Percentiles rank a stretch among this genome's conserved stretches.
phyloP scores from a whole-genome alignment of 495 filamentous ascomycete genomes.

The Podospora pseudoanserina region DNA sequence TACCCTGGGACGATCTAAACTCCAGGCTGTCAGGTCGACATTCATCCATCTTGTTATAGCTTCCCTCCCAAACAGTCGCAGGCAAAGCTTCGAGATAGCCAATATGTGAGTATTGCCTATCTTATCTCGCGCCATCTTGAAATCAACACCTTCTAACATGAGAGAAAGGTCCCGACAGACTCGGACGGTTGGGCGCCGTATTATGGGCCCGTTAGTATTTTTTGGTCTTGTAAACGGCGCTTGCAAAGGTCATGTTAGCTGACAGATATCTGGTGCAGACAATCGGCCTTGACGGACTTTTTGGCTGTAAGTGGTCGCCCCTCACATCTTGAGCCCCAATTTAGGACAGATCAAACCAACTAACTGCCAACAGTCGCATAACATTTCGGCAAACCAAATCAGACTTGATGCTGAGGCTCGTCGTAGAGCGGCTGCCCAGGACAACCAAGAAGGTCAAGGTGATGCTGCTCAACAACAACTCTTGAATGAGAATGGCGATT shows the following conservation, averaged over 20 bases:
- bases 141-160: conserved; percentile 3
- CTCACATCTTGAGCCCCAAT: neutral
- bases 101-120: neutral
- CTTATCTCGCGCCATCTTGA: neutral
- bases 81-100: neutral
- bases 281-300: conserved; percentile 79
- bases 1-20: neutral
- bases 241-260: neutral
- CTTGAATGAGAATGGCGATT: conserved; percentile 15
- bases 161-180: conserved; percentile 25
- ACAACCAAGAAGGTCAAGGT: conserved; percentile 8
- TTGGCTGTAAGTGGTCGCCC: conserved; percentile 55
- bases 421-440: conserved; percentile 47
- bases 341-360: neutral
- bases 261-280: conserved; percentile 27
- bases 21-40: neutral
- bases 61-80: neutral
- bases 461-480: conserved; percentile 12
- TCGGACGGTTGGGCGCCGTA: conserved; percentile 18
- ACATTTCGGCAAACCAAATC: conserved; percentile 83
- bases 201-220: conserved; percentile 36
- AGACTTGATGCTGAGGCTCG: conserved; percentile 54
- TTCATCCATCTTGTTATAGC: neutral
- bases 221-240: neutral
- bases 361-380: conserved; percentile 61